A percentile compares a stretch with the other conserved stretches of the same genome.
Conservation (phyloP, 192 early-diverging fungal species). For the Linnemannia hyalina region DNA sequence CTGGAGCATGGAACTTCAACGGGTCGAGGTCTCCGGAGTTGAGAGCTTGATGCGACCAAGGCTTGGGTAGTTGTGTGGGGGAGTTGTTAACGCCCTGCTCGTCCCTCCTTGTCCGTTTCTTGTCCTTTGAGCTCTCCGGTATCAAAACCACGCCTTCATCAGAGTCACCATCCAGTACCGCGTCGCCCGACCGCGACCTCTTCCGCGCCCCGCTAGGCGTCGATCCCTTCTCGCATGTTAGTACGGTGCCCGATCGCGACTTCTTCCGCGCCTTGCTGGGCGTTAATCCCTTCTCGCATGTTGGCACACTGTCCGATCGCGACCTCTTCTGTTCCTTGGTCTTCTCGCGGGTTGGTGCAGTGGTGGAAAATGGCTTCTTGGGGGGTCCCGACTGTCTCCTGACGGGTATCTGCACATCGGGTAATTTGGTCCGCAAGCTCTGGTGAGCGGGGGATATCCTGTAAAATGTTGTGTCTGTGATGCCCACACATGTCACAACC, state of each 20-base stretch:
- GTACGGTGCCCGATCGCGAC: background rate
- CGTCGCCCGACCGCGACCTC: background rate
- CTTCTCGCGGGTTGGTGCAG: background rate
- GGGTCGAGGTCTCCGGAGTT: background rate
- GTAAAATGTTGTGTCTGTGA: background rate
- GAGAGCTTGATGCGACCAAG: background rate
- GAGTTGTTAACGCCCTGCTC: background rate
- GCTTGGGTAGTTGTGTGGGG: background rate
- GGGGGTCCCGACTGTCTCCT: background rate
- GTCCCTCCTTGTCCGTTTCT: background rate
- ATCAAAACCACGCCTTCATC: background rate
- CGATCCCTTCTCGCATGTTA: background rate
- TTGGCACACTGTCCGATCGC: background rate
- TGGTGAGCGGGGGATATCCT: background rate
- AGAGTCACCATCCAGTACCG: background rate
- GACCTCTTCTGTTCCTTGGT: background rate
- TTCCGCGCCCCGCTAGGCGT: background rate
- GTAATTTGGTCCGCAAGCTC: background rate
- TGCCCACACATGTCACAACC: constrained; percentile 13
- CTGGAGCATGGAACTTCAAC: background rate
- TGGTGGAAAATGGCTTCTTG: background rate
- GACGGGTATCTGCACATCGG: background rate
- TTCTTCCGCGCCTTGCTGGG: background rate
- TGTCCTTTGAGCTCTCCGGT: background rate
- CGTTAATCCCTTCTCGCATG: background rate